Conservation (phyloP, 2,329 filamentous ascomycete genomes). For the Beauveria varroae region DNA sequence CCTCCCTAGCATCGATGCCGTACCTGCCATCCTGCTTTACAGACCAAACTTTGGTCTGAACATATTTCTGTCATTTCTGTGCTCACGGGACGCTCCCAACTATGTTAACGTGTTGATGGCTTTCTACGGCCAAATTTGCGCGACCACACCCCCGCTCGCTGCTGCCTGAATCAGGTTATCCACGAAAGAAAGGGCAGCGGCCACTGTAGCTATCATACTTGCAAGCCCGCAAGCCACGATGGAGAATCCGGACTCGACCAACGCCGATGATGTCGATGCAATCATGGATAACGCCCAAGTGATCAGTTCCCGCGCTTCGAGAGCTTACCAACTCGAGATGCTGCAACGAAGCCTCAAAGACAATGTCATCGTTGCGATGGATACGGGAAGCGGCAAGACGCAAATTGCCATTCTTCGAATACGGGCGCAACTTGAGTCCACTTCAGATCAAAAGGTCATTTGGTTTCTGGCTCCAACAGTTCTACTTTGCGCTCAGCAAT, state of each 20-base stretch:
- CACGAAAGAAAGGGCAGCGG: background rate
- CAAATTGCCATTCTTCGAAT: conserved; percentile 66
- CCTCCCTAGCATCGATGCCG: background rate
- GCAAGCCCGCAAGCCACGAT: background rate
- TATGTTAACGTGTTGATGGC: background rate
- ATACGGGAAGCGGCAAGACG: conserved; percentile 73
- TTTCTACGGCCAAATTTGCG: background rate
- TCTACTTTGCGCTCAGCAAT: conserved; percentile 59
- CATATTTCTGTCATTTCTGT: background rate
- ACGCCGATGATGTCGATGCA: background rate
- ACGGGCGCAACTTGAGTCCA: conserved; percentile 51
- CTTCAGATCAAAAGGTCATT: conserved; percentile 48
- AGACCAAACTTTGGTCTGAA: background rate
- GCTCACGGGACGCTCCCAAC: background rate
- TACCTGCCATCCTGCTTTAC: background rate
- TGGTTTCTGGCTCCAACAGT: conserved; percentile 73
- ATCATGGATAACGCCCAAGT: conserved; percentile 1
- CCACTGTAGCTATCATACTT: background rate
- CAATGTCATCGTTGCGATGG: conserved; percentile 73
- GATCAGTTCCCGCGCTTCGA: conserved; percentile 30
- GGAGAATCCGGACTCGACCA: background rate
- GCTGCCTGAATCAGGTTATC: background rate
- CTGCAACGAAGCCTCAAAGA: conserved; percentile 57
- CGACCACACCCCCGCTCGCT: background rate
- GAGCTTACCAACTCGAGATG: conserved; percentile 73